Conservation (phyloP, 2,329 filamentous ascomycete species). For the Chaetomium globosum region DNA sequence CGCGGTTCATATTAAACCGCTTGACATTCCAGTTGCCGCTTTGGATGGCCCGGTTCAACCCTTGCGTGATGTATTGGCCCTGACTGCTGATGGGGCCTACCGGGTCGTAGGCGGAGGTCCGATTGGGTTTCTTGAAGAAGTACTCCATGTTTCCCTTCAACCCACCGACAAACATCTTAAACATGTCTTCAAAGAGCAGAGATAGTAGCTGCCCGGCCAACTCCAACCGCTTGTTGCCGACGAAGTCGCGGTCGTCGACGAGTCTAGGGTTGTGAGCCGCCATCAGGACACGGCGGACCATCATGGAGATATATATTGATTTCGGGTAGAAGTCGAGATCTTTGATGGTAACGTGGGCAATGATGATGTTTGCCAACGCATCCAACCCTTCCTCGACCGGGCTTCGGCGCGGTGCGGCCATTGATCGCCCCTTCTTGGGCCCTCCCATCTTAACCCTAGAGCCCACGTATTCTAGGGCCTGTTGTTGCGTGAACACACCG, state of each 20-base stretch:
- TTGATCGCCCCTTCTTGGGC: constrained; percentile 48
- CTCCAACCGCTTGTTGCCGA: constrained; percentile 95
- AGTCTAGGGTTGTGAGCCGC: constrained; percentile 84
- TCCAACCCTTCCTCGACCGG: constrained; percentile 91
- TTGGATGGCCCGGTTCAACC: constrained; percentile 93
- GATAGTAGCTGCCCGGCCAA: constrained; percentile 92
- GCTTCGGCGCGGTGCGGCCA: constrained; percentile 62
- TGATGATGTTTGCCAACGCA: constrained; percentile 86
- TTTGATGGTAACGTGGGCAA: constrained; percentile 90
- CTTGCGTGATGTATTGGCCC: constrained; percentile 83
- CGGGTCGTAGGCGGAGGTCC: constrained; percentile 85
- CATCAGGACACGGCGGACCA: constrained; percentile 96
- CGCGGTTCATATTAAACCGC: constrained; percentile 97
- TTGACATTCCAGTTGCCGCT: constrained; percentile 98
- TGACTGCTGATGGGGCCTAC: constrained; percentile 81
- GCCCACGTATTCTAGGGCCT: constrained; percentile 92
- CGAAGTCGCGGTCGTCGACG: constrained; percentile 95
- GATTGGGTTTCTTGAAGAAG: constrained; percentile 88
- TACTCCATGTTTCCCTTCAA: constrained; percentile 96
- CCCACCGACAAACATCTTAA: constrained; percentile 90
- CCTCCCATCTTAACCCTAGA: constrained; percentile 84
- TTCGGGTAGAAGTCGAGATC: constrained; percentile 96
- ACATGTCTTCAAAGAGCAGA: constrained; percentile 92
- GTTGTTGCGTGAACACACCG: constrained; percentile 88
- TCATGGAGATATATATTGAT: constrained; percentile 92